Conservation (phyloP, 495 filamentous ascomycete species). For the Penicillium paxilli region DNA sequence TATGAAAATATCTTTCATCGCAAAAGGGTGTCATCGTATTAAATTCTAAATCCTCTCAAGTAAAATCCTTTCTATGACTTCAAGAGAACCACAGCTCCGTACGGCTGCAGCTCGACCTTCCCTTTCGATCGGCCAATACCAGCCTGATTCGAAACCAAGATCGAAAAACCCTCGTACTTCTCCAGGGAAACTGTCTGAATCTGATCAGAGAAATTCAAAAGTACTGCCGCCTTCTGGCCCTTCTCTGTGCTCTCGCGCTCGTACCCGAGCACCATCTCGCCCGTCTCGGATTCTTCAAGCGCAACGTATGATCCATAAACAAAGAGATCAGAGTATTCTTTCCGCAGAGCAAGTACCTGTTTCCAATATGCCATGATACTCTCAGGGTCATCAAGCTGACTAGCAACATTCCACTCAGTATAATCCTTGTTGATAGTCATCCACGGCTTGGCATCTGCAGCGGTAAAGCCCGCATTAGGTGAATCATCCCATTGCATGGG, state of each 20-base stretch:
- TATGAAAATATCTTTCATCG: too few species aligned
- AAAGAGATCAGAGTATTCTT: conserved; percentile 7
- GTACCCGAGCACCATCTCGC: conserved; percentile 15
- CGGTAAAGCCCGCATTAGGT: conserved; percentile 43
- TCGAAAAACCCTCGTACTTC: not conserved
- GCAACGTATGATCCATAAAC: conserved; percentile 11
- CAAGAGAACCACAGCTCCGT: not conserved
- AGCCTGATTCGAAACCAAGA: conserved; percentile 3
- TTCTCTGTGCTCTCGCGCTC: conserved; percentile 2
- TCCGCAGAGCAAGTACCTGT: conserved; percentile 6
- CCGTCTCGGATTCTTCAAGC: conserved; percentile 5
- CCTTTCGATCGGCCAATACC: not conserved
- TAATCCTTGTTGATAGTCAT: conserved; percentile 53
- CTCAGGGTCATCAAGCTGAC: conserved; percentile 8
- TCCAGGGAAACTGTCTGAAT: conserved; percentile 1
- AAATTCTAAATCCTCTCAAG: not conserved
- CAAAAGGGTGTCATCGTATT: too few species aligned
- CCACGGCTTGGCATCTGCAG: conserved; percentile 43
- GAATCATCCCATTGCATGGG: conserved; percentile 47
- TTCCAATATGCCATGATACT: conserved; percentile 15
- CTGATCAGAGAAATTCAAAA: conserved; percentile 15
- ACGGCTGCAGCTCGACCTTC: not conserved
- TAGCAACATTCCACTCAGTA: conserved; percentile 11
- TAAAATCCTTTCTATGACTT: not conserved
- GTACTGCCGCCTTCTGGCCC: conserved; percentile 5